phyloP scores from a whole-genome alignment of 345 rosid genomes.

The Punica granatum region DNA sequence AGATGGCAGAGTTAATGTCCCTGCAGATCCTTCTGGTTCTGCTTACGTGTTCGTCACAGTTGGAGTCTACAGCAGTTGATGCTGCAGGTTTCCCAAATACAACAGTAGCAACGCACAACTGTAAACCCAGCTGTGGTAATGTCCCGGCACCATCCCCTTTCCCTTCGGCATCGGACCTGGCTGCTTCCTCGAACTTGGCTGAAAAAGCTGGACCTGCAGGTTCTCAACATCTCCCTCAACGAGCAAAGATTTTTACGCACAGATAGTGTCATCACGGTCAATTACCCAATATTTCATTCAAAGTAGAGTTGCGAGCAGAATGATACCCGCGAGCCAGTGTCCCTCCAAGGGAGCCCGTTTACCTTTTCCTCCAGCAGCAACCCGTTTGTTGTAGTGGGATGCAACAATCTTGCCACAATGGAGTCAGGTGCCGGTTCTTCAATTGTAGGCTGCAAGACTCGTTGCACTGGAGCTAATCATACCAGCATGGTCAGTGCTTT shows the following conservation, averaged over 20 bases:
- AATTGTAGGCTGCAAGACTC: not conserved
- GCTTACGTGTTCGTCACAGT: not conserved
- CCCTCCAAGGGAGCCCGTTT: not conserved
- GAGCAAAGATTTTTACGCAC: not conserved
- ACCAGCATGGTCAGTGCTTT: not conserved
- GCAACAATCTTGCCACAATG: not conserved
- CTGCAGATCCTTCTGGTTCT: not conserved
- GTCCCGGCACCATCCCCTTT: slow-evolving; percentile 1
- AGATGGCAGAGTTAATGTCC: not conserved
- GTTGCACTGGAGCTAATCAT: not conserved
- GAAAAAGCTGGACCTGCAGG: not conserved
- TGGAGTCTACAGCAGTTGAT: not conserved
- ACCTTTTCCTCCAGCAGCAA: not conserved
- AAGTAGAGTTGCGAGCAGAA: not conserved
- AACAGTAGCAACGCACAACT: not conserved
- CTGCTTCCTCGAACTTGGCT: slow-evolving; percentile 2
- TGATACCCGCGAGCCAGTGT: not conserved
- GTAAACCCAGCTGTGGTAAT: not conserved
- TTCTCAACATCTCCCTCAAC: not conserved
- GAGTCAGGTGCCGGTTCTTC: not conserved
- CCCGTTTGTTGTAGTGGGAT: not conserved
- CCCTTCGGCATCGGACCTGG: slow-evolving; percentile 4
- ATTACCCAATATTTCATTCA: not conserved
- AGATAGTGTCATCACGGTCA: not conserved
- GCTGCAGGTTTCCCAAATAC: not conserved